A percentile compares a stretch with the other conserved stretches of the same genome.
Evolutionary conservation across 306 rosid genomes (phyloP).

Genomic region (Dryas alaskensis): DNA sequence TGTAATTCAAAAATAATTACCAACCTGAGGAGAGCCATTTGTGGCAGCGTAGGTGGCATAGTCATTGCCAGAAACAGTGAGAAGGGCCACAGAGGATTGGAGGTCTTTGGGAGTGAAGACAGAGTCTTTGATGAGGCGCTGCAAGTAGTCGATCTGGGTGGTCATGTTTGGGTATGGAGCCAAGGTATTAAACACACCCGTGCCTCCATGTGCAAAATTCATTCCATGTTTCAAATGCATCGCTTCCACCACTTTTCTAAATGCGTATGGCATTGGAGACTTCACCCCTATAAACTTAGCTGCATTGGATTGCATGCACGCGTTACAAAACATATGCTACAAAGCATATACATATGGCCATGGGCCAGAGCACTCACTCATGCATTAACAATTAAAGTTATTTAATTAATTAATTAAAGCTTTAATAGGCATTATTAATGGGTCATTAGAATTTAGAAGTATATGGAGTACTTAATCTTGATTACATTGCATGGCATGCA

Average conservation of each 20-base stretch:
- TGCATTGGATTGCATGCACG: conserved; percentile 22
- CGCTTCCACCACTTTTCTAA: conserved; percentile 39
- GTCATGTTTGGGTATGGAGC: conserved; percentile 71
- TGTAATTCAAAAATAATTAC: not conserved
- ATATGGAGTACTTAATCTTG: not conserved
- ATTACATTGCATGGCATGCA: not conserved
- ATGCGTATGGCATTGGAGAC: conserved; percentile 73
- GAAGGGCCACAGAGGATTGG: conserved; percentile 52
- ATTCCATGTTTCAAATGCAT: conserved; percentile 58
- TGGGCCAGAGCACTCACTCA: no score
- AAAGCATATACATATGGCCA: not conserved
- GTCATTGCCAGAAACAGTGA: conserved; percentile 85
- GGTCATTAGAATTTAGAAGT: not conserved
- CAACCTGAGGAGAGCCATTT: conserved; percentile 52
- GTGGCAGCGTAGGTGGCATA: conserved; percentile 36
- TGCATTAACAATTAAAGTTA: no score
- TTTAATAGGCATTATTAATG: not conserved
- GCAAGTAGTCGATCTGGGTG: conserved; percentile 59
- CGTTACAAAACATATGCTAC: not conserved
- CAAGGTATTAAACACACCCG: conserved; percentile 69
- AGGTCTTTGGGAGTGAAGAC: conserved; percentile 39
- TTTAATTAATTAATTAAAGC: not conserved
- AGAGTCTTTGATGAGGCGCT: conserved; percentile 30
- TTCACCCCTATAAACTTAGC: conserved; percentile 62
- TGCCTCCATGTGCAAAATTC: conserved; percentile 88